Percentiles rank a stretch among this genome's conserved stretches.
These are phyloP conservation scores for Microdochium paspali DNA, from an alignment of 2,329 filamentous ascomycete genomes.

Conservation along the genomic window DNA sequence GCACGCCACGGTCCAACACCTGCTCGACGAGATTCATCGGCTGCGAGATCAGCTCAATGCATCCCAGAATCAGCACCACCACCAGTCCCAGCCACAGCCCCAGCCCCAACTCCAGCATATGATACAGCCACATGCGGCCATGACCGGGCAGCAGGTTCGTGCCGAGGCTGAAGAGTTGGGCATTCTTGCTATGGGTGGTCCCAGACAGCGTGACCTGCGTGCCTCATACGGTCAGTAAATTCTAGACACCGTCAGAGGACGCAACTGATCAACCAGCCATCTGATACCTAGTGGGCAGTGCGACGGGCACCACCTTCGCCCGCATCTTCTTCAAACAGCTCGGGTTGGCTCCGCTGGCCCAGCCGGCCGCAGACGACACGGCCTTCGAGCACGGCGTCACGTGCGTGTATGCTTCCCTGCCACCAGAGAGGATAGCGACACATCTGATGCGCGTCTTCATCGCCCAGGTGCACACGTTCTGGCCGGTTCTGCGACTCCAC, in stretches of 20 bases:
- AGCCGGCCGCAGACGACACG: neutral
- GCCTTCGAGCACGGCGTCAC: neutral
- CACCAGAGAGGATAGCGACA: conserved; percentile 8
- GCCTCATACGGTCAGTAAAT: conserved; percentile 9
- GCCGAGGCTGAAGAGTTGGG: conserved; percentile 16
- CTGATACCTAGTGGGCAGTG: conserved; percentile 13
- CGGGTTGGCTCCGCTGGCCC: conserved; percentile 1
- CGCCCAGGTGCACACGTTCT: conserved; percentile 13
- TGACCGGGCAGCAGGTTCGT: conserved; percentile 4
- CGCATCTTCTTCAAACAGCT: conserved; percentile 16
- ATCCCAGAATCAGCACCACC: neutral
- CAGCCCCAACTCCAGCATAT: no score
- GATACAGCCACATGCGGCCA: neutral
- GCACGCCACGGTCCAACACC: conserved; percentile 5
- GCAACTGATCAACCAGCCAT: no score
- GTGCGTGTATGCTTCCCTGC: conserved; percentile 8
- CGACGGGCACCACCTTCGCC: conserved; percentile 14
- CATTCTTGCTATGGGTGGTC: conserved; percentile 10
- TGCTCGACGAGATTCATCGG: conserved; percentile 1
- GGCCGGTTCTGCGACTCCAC: conserved; percentile 14
- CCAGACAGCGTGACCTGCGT: conserved; percentile 3
- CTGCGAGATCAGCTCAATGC: neutral
- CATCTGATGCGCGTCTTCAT: conserved; percentile 11
- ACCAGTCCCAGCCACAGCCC: no score
- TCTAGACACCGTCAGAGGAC: no score